Base-by-base conservation (phyloP, 2,329 filamentous ascomycete species). In the Grosmannia clavigera region DNA sequence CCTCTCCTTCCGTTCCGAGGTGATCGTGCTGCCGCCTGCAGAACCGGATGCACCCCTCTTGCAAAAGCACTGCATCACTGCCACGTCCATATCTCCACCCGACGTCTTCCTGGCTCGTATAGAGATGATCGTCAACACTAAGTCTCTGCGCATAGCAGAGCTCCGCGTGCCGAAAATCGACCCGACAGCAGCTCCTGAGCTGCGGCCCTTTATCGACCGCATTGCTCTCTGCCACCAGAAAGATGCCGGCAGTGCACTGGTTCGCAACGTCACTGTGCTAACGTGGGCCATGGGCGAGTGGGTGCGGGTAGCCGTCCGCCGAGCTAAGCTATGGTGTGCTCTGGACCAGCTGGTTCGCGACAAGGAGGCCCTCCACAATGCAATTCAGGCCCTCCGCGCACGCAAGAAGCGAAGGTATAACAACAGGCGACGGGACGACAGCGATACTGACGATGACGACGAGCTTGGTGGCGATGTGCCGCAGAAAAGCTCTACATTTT, bases 261-360 rank as follows among this genome's bases (percentile, higher is more conserved):
- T 75, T 9, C 75, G 76, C 43, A 86, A 89, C 62, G 70, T 88
- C 0, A 78, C 78, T 25, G 76, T 84, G 6, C 66, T 86, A 0
- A 78, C 79, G 5, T 89, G 85, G 84, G 85, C 84, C 0, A 83
- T 89, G 76, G 78, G 79, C 14, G 83, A 86, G 57, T 89, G 86
- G 82, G 78, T 84, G 62, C 81, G 84, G 3, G 70, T 85, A 1
- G 81, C 84, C 0, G 72, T 78, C 10, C 77, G 79, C 58, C 75
- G 86, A 9, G 86, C 86, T 0, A 74, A 73, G n/a, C 80, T 85
- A 60, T 89, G 86, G 86, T 74, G 75, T 29, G 72, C 71, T 1
- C 72, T 87, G 29, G 76, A 82, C 35, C 66, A 67, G 5, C 75
- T 78, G 35, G 72, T 86, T 16, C 68, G 69, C 0, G 72, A 66